A percentile compares a stretch with the other conserved stretches of the same genome.
Conservation (phyloP, 768 basidiomycete species). For the Pholiota conissans region DNA sequence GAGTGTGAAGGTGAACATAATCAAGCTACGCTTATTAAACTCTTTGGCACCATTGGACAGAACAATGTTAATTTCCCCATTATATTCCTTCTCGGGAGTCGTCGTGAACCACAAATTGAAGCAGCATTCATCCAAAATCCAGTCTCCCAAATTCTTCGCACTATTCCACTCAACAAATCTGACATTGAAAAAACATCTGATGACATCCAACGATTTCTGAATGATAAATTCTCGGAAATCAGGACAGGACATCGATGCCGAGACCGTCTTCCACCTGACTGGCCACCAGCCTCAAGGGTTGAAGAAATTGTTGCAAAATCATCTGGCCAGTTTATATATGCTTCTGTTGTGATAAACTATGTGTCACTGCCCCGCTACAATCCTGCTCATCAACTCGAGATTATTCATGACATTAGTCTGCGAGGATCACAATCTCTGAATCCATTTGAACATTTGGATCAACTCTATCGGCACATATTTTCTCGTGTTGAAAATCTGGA, state of each 20-base stretch:
- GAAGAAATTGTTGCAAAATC: slow-evolving; percentile 1
- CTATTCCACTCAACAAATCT: background rate
- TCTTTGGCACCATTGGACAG: background rate
- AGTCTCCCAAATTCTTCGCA: no score
- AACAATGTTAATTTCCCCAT: background rate
- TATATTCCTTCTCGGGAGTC: background rate
- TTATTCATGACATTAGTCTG: background rate
- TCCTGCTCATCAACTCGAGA: slow-evolving; percentile 1
- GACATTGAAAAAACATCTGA: background rate
- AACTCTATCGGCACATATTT: slow-evolving; percentile 3
- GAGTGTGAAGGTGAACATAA: slow-evolving; percentile 14
- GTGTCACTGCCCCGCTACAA: background rate
- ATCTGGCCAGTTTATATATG: slow-evolving; percentile 10
- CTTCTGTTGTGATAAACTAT: slow-evolving; percentile 4
- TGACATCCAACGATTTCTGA: slow-evolving; percentile 7
- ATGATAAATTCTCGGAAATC: slow-evolving; percentile 3
- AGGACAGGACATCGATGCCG: slow-evolving; percentile 1
- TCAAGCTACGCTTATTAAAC: background rate
- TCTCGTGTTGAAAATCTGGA: background rate
- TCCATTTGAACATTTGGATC: slow-evolving; percentile 6
- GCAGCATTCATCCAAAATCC: background rate
- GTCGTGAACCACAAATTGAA: background rate
- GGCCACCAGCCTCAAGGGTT: background rate
- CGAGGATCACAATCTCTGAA: background rate
- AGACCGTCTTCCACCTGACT: background rate